Base-by-base conservation (phyloP, 2,329 filamentous ascomycete species). In the Hymenoscyphus fructigenus region DNA sequence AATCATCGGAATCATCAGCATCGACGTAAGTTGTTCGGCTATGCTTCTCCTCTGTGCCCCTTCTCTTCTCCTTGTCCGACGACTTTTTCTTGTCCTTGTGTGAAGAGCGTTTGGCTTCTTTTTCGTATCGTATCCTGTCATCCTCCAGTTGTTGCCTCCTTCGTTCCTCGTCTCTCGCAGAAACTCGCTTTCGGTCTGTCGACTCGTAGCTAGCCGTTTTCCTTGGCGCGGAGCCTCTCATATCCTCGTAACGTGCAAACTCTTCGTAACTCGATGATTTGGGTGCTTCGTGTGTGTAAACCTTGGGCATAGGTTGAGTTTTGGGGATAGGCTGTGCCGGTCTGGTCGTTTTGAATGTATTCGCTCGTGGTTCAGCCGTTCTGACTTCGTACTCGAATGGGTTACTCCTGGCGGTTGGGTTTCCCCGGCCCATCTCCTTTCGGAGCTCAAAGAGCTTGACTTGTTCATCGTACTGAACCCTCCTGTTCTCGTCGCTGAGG, bases 401-500 rank as follows among this genome's bases (percentile, higher is more conserved):
- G 14, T 82, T 75, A 23, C 80, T 76, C 55, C 80, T 79, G n/a
- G 81, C 76, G 6, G 78, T 78, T 0, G 83, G 79, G 3, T 78
- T 76, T 65, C 80, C 80, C 59, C 71, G 67, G 56, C 70, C 69
- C 69, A 72, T 76, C 73, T 77, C 85, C 78, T 77, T 85, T 86
- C 75, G 84, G 84, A 72, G 79, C 75, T 89, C 86, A 60, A 85
- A 86, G 67, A 93, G 77, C 72, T 83, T 87, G 67, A 90, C 82
- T 75, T 89, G 85, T 61, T 92, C 88, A 78, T 98, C 92, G 77
- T 97, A 97, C 70, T 88, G 87, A 65, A 81, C 78, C 66, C 92
- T 84, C 75, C 89, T 87, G 6, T 80, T 82, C 32, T 94, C 90
- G 75, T 97, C 89, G 73, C 87, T 91, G 66, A 99, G 85, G 34